These are phyloP conservation scores for Nemophila menziesii DNA, from an alignment of 257 asterid genomes.

Conservation along the genomic window DNA sequence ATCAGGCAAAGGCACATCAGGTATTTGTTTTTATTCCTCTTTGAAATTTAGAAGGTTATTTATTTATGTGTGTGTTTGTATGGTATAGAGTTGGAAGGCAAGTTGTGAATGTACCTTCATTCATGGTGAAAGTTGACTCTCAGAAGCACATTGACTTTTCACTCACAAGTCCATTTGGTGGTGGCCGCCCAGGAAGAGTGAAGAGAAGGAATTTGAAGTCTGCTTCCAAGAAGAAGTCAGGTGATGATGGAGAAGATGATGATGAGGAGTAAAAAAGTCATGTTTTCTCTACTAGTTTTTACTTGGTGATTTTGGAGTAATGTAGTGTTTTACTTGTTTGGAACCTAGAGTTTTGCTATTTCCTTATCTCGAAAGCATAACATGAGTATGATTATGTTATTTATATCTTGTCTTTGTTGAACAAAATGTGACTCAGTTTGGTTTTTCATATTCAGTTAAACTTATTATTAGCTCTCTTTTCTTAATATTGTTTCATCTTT, in stretches of 20 bases:
- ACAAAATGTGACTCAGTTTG: no score
- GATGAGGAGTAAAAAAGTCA: constrained; percentile 33
- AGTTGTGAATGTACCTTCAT: constrained; percentile 44
- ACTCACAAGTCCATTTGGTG: constrained; percentile 43
- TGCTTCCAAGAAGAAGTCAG: constrained; percentile 45
- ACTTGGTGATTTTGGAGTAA: no score
- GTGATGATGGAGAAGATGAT: constrained; percentile 43
- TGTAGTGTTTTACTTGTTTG: no score
- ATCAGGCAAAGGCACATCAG: constrained; percentile 87
- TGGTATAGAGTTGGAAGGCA: constrained; percentile 44
- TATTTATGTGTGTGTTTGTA: background rate
- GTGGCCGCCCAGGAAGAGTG: constrained; percentile 52
- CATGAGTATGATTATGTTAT: no score
- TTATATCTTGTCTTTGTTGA: no score
- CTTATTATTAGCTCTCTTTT: no score
- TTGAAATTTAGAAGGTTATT: no score
- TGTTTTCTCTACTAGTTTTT: background rate
- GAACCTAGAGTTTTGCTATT: no score
- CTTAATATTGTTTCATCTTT: no score
- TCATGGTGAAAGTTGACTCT: constrained; percentile 41
- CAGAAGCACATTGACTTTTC: constrained; percentile 50
- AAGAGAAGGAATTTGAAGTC: constrained; percentile 47
- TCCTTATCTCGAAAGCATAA: no score
- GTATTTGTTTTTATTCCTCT: constrained; percentile 15
- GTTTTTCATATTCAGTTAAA: no score